Percentiles rank a stretch among this genome's conserved stretches.
Evolutionary conservation across 331 rosid genomes (phyloP).

Genomic region (Malus hybrid): DNA sequence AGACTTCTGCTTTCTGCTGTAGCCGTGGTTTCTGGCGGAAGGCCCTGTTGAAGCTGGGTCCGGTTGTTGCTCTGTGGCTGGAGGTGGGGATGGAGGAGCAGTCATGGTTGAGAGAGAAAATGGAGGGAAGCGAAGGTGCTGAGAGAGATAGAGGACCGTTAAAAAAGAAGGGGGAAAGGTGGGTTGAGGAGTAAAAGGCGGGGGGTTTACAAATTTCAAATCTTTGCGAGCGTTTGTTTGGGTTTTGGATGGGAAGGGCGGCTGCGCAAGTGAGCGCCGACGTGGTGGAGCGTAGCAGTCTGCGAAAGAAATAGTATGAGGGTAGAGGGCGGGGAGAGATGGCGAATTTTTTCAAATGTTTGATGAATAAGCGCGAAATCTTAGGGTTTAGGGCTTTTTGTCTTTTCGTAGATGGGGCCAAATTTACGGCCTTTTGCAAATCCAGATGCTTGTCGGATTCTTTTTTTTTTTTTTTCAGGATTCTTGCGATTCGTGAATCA

Average conservation of each 20-base stretch:
- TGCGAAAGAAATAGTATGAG: background rate
- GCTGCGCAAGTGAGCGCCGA: background rate
- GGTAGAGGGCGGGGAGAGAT: background rate
- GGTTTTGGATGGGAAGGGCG: constrained; percentile 1
- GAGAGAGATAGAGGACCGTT: constrained; percentile 26
- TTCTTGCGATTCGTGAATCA: too few species aligned
- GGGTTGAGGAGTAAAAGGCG: constrained; percentile 19
- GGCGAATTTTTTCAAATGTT: background rate
- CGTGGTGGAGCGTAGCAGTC: background rate
- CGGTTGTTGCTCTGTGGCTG: too few species aligned
- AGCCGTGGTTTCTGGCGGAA: constrained; percentile 41
- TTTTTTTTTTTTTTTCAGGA: too few species aligned
- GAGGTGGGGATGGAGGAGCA: constrained; percentile 16
- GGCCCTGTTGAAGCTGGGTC: background rate
- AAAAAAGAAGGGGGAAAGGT: constrained; percentile 1
- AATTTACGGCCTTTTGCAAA: background rate
- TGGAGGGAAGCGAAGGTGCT: too few species aligned
- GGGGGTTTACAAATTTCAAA: constrained; percentile 27
- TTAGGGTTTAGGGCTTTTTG: background rate
- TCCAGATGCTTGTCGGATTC: too few species aligned
- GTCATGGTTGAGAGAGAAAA: constrained; percentile 11
- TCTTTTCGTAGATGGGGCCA: background rate
- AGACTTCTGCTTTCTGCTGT: constrained; percentile 79
- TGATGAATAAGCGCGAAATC: constrained; percentile 29
- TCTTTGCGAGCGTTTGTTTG: constrained; percentile 2